Base-by-base conservation (phyloP, 805 yeast genomes). In the Tetrapisispora iriomotensis region DNA sequence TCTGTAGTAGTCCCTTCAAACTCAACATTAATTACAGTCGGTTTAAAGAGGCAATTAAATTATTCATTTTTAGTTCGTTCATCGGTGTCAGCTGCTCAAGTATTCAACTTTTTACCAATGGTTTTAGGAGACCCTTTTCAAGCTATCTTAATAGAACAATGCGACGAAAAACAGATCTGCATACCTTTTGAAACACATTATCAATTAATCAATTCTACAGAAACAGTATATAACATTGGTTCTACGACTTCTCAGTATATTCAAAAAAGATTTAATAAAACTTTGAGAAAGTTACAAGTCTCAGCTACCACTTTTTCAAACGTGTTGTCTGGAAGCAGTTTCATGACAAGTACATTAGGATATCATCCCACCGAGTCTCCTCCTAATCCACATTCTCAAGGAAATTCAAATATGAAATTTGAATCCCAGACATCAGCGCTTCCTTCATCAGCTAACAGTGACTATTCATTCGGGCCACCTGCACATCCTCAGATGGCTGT, bases 41-140 rank as follows among this genome's bases (percentile, higher is more conserved):
- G 58, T 12, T 87, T 88, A 68, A 76, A 78, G 51, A 64, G 75
- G 41, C 74, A 79, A 3, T 73, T 86, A 62, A 87, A 85, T 61
- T 88, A 87, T 61, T 83, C 84, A 52, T 86, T 86, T 48, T 83
- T 90, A 47, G 92, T 74, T 47, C 82, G 68, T 48, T 77, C 88
- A 53, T 82, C 92, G 43, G 85, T 70, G 57, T 88, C 97, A 47
- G 83, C 94, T 47, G 82, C 75, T 29, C 90, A 80, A 28, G 70
- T 65, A 21, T 61, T 55, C 49, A 77, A 69, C 53, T 86, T 79
- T 59, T 69, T 90, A 52, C 96, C 96, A 12, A 60, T 61, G 23
- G 82, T 82, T 14, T 65, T 88, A 42, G 63, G 68, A 1, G 71
- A 62, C 52, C 87, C 94, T 37, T 78, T 84, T 49, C 6, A 8